These are phyloP conservation scores for Triglochin maritima DNA, from an alignment of 106 monocot species.

Conservation along the genomic window DNA sequence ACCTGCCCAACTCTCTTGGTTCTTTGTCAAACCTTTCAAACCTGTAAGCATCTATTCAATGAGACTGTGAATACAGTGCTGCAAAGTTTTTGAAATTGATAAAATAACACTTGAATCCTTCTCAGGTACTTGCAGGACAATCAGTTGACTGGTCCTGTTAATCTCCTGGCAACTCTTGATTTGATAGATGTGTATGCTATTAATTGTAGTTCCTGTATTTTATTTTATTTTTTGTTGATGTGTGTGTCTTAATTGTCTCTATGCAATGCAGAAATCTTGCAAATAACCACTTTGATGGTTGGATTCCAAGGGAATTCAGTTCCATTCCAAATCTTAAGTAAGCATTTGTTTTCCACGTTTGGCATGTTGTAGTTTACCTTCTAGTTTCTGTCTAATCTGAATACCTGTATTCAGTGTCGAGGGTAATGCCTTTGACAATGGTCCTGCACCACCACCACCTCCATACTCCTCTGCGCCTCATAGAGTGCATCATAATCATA, in stretches of 20 bases:
- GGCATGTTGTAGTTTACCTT: conserved; percentile 3
- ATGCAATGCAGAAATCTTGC: conserved; percentile 56
- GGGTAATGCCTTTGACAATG: conserved; percentile 60
- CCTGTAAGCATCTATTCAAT: conserved; percentile 36
- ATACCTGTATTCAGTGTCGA: conserved; percentile 31
- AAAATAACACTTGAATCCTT: conserved; percentile 2
- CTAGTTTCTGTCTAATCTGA: background rate
- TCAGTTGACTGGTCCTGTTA: conserved; percentile 64
- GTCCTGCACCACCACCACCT: conserved; percentile 65
- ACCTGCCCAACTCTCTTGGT: conserved; percentile 63
- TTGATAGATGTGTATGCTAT: conserved; percentile 58
- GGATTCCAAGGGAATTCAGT: conserved; percentile 68
- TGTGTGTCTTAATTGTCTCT: background rate
- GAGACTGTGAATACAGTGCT: background rate
- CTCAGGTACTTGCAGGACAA: conserved; percentile 78
- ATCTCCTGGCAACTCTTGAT: conserved; percentile 47
- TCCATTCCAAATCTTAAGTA: conserved; percentile 65
- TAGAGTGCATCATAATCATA: conserved; percentile 17
- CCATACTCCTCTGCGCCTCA: conserved; percentile 47
- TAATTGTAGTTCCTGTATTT: background rate
- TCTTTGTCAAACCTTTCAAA: conserved; percentile 69
- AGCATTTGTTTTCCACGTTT: conserved; percentile 7
- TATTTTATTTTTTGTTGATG: background rate
- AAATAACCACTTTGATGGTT: conserved; percentile 75
- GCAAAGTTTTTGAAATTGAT: background rate